These are phyloP conservation scores for Botrytis hyacinthi DNA, from an alignment of 2,329 filamentous ascomycete genomes.

Conservation along the genomic window DNA sequence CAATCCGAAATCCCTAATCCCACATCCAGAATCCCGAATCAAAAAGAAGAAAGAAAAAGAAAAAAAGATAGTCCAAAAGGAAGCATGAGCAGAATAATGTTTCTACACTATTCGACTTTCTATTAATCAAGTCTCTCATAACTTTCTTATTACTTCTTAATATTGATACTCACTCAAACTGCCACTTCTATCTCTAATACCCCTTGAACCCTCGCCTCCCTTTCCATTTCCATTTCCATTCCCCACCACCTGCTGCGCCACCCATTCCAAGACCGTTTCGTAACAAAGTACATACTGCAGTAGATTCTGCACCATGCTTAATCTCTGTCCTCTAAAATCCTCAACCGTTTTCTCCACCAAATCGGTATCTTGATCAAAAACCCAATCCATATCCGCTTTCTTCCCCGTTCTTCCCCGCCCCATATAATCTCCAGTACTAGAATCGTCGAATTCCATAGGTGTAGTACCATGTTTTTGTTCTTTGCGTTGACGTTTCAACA, in stretches of 20 bases:
- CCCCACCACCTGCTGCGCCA: slow-evolving; percentile 44
- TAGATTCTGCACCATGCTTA: slow-evolving; percentile 96
- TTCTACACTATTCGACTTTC: not conserved
- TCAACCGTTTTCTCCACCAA: slow-evolving; percentile 84
- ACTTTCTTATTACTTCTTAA: not conserved
- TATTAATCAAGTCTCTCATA: not conserved
- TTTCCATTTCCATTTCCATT: slow-evolving; percentile 30
- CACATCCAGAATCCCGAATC: no score
- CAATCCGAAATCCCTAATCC: no score
- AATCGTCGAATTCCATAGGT: slow-evolving; percentile 44
- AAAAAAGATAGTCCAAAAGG: not conserved
- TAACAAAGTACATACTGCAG: slow-evolving; percentile 95
- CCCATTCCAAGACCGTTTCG: slow-evolving; percentile 89
- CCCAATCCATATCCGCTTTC: slow-evolving; percentile 55
- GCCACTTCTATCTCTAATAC: slow-evolving; percentile 6
- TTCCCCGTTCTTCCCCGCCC: slow-evolving; percentile 22
- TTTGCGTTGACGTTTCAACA: slow-evolving; percentile 80
- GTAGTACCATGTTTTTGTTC: slow-evolving; percentile 37
- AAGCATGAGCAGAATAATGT: not conserved
- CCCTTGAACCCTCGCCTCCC: not conserved
- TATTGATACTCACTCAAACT: not conserved
- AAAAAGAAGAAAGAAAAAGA: not conserved
- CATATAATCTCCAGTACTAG: slow-evolving; percentile 31
- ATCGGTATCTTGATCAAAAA: slow-evolving; percentile 69
- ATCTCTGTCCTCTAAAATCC: slow-evolving; percentile 80